phyloP scores from a whole-genome alignment of 495 filamentous ascomycete species.

The Cryomyces minteri region DNA sequence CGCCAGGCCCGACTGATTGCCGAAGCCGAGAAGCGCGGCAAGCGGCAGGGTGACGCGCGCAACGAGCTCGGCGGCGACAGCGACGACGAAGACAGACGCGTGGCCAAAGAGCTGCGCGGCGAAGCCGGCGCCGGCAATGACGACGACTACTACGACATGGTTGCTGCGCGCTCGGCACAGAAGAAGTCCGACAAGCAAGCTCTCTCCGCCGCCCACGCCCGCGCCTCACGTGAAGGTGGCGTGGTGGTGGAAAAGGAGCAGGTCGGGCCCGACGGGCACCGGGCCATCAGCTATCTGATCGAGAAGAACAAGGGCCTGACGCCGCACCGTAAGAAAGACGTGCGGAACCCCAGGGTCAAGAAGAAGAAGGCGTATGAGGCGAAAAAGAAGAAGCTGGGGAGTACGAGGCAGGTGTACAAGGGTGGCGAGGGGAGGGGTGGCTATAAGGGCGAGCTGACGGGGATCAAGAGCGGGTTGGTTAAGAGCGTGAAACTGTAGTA shows the following conservation, averaged over 20 bases:
- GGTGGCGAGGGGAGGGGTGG: constrained; percentile 76
- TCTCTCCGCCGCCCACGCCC: constrained; percentile 28
- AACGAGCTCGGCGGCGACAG: constrained; percentile 37
- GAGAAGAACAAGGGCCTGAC: constrained; percentile 93
- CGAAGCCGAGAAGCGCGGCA: constrained; percentile 71
- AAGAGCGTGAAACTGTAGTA: constrained; percentile 75
- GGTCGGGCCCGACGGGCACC: constrained; percentile 59
- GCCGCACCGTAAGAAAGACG: constrained; percentile 76
- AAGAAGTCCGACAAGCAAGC: constrained; percentile 62
- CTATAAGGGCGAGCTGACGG: constrained; percentile 83
- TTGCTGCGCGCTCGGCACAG: constrained; percentile 45
- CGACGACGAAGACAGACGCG: constrained; percentile 42
- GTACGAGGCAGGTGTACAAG: constrained; percentile 65
- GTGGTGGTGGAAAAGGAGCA: constrained; percentile 41
- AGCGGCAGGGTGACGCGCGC: constrained; percentile 36
- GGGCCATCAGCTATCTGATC: constrained; percentile 79
- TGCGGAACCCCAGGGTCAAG: constrained; percentile 90
- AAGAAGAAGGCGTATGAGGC: constrained; percentile 87
- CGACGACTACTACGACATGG: constrained; percentile 76
- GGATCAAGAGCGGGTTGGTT: constrained; percentile 84
- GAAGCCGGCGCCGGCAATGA: constrained; percentile 19
- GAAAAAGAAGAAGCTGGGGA: constrained; percentile 86
- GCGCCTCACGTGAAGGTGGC: constrained; percentile 35
- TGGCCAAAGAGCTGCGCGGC: constrained; percentile 26
- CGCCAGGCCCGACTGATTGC: constrained; percentile 66